A percentile compares a stretch with the other conserved stretches of the same genome.
Conservation (phyloP, 257 asterid genomes). For the Nicotiana knightiana region DNA sequence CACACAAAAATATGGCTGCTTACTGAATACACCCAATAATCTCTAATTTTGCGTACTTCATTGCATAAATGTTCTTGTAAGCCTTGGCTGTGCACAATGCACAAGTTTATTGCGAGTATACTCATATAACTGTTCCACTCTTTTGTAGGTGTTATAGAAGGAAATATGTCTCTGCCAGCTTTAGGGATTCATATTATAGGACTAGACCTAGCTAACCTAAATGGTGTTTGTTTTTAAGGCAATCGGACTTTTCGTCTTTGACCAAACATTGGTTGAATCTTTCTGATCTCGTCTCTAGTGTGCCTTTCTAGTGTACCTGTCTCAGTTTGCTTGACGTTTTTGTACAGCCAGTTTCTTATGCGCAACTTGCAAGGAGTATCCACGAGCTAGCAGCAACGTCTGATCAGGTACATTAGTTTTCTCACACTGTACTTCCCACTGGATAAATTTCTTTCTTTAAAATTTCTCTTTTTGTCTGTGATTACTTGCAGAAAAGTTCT, state of each 20-base stretch:
- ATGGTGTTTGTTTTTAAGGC: neutral
- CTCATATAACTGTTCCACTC: neutral
- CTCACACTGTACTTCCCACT: neutral
- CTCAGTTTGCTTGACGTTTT: conserved; percentile 16
- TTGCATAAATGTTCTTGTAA: neutral
- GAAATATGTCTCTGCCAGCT: neutral
- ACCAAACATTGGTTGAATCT: neutral
- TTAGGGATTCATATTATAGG: neutral
- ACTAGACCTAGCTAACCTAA: neutral
- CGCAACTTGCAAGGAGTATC: conserved; percentile 98
- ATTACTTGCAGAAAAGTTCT: conserved; percentile 78
- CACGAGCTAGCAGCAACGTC: conserved; percentile 96
- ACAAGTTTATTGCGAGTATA: neutral
- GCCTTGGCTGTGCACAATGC: neutral
- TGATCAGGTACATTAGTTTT: conserved; percentile 66
- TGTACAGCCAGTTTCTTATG: conserved; percentile 91
- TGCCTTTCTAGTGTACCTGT: conserved; percentile 9
- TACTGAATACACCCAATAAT: too few relatives aligned
- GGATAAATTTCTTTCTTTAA: conserved; percentile 5
- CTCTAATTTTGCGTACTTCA: neutral
- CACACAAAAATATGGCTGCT: too few relatives aligned
- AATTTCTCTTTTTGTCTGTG: conserved; percentile 15
- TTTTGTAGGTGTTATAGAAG: neutral
- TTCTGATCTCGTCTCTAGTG: neutral
- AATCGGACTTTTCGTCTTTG: neutral